phyloP scores from a whole-genome alignment of 805 yeast species.

The Candida namnaoensis region DNA sequence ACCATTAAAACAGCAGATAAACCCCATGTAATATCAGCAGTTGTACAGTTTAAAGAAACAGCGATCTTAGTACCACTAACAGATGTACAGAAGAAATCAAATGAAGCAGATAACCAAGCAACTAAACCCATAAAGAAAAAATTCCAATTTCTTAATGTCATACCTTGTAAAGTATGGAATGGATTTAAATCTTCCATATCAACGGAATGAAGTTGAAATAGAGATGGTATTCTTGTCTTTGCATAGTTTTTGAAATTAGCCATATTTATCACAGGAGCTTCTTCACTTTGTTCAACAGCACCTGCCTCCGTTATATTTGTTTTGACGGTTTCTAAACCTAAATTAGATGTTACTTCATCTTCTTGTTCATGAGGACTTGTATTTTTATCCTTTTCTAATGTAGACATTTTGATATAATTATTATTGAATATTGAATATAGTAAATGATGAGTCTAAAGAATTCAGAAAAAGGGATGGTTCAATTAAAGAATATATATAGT shows the following conservation, averaged over 20 bases:
- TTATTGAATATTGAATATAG: too few relatives aligned
- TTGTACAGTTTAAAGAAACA: conserved; percentile 31
- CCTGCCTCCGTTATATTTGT: too few relatives aligned
- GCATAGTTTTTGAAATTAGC: conserved; percentile 10
- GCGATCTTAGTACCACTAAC: conserved; percentile 50
- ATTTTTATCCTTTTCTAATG: too few relatives aligned
- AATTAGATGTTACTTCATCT: too few relatives aligned
- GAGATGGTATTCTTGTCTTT: conserved; percentile 16
- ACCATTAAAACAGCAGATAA: conserved; percentile 65
- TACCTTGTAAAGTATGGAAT: conserved; percentile 27
- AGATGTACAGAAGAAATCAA: conserved; percentile 61
- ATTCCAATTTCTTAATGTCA: conserved; percentile 39
- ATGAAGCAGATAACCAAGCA: conserved; percentile 70
- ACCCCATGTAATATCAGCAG: conserved; percentile 62
- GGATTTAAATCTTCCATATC: conserved; percentile 28
- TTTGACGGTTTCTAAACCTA: neutral
- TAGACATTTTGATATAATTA: too few relatives aligned
- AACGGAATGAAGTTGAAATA: conserved; percentile 14
- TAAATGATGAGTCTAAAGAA: too few relatives aligned
- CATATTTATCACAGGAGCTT: conserved; percentile 5
- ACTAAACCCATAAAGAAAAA: conserved; percentile 49
- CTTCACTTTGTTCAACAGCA: neutral
- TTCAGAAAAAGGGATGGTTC: too few relatives aligned
- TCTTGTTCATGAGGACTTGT: too few relatives aligned
- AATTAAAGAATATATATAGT: too few relatives aligned